Evolutionary conservation across 2,329 filamentous ascomycete species (phyloP).

Genomic region (Biscogniauxia sp.): DNA sequence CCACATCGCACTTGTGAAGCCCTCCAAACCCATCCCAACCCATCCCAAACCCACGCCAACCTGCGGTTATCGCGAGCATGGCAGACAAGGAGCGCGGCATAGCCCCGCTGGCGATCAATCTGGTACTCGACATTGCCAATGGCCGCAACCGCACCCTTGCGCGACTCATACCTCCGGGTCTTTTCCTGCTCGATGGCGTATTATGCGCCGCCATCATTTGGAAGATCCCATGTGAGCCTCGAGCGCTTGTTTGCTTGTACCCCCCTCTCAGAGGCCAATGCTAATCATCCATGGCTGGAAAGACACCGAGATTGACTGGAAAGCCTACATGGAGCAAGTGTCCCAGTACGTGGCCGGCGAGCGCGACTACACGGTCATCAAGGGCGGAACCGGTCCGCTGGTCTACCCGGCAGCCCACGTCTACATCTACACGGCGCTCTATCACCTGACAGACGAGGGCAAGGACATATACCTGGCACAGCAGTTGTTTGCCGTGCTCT

Average conservation of each 20-base stretch:
- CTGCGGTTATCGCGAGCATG: slow-evolving; percentile 16
- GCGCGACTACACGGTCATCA: slow-evolving; percentile 81
- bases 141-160: slow-evolving; percentile 49
- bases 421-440: slow-evolving; percentile 81
- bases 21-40: background rate
- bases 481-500: slow-evolving; percentile 75
- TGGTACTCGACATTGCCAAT: slow-evolving; percentile 43
- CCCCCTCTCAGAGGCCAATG: background rate
- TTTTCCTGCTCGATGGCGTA: slow-evolving; percentile 68
- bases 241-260: no score
- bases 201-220: slow-evolving; percentile 74
- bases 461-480: slow-evolving; percentile 78
- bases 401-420: slow-evolving; percentile 95
- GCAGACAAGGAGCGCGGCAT: slow-evolving; percentile 22
- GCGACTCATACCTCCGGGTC: slow-evolving; percentile 51
- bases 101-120: slow-evolving; percentile 26
- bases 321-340: slow-evolving; percentile 94
- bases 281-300: slow-evolving; percentile 5
- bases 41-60: background rate
- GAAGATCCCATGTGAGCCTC: slow-evolving; percentile 74
- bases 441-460: slow-evolving; percentile 74
- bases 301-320: slow-evolving; percentile 98
- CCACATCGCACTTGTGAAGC: background rate
- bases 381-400: slow-evolving; percentile 85
- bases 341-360: slow-evolving; percentile 77